These are phyloP conservation scores for Leptographium wingfieldii DNA, from an alignment of 2,329 filamentous ascomycete species.

Conservation along the genomic window DNA sequence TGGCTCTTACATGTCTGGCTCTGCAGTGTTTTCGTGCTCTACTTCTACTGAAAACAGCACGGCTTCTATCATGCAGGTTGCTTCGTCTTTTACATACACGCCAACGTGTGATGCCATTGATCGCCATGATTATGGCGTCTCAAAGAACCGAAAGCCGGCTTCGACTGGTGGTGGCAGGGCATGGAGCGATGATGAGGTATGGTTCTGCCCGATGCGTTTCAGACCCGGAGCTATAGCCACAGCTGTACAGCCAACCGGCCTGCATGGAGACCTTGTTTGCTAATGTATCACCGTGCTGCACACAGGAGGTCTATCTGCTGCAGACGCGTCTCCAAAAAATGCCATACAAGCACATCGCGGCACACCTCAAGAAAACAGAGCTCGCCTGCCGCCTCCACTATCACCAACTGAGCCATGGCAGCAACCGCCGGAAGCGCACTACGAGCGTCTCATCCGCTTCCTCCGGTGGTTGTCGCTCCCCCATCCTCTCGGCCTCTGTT, in stretches of 20 bases:
- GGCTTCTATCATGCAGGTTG: constrained; percentile 37
- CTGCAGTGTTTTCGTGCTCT: neutral
- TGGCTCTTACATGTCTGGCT: neutral
- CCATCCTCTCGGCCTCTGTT: constrained; percentile 32
- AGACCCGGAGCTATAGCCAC: constrained; percentile 22
- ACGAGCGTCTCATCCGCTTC: constrained; percentile 56
- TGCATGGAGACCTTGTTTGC: constrained; percentile 28
- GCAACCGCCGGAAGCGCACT: constrained; percentile 65
- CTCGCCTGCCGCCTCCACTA: constrained; percentile 78
- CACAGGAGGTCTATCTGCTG: constrained; percentile 70
- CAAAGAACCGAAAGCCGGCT: constrained; percentile 54
- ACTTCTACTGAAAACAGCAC: constrained; percentile 18
- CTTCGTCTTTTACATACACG: constrained; percentile 31
- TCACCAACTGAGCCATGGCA: constrained; percentile 73
- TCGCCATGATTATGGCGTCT: constrained; percentile 46
- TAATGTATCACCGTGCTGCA: constrained; percentile 20
- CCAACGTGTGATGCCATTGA: constrained; percentile 41
- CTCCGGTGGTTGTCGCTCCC: constrained; percentile 38
- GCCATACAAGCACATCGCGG: constrained; percentile 83
- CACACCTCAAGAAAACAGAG: constrained; percentile 77
- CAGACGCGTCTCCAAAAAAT: constrained; percentile 78
- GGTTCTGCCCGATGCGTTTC: constrained; percentile 4
- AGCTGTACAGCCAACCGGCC: neutral
- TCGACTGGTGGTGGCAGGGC: constrained; percentile 65
- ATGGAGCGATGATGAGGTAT: constrained; percentile 82